Base-by-base conservation (phyloP, 176 grass and related monocot genomes). In the Microstegium vimineum region DNA sequence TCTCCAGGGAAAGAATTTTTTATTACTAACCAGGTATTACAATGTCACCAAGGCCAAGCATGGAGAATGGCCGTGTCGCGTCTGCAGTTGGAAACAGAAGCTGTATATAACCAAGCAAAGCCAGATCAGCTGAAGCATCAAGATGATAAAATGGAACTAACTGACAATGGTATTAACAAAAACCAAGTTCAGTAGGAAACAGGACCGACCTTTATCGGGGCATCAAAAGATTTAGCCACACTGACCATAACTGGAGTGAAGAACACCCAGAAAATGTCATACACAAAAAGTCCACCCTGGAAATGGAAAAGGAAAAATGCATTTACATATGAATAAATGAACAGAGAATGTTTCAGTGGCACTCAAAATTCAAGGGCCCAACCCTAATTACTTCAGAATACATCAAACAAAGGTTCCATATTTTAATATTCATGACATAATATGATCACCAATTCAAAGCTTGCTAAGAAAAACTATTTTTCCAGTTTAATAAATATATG, bases 221-320 rank as follows among this genome's bases (percentile, higher is more conserved):
- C 95, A 90, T 59, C 56, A 59, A 59, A 59, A 62, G 92, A 98
- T 91, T 93, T 98, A 65, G 95, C 92, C 83, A 94, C 90, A 79
- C 92, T 98, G 85, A 93, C 89, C 92, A 98, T 98, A 67, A 98
- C 92, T 10, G 95, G 89, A 47, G 92, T 98, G 83, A 98, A 98
- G 71, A 98, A 94, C 23, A 95, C 95, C 92, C 95, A 98, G 76
- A 98, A 98, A 62, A 98, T 90, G 62, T 98, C 95, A 84, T 98
- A 93, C 64, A 98, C 76, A 83, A 98, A 95, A 54, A 95, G 49
- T 51, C 46, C 46, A 51, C 16, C 46, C 46, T 51, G 46, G 16
- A 51, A 51, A 51, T 6, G 16, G 46, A 51, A 51, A 51, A 51
- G 46, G 16, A 51, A 51, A 51, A 51, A 51, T 51, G 17, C 16